Base-by-base conservation (phyloP, 2,329 filamentous ascomycete species). In the Apiospora rasikravindrae region DNA sequence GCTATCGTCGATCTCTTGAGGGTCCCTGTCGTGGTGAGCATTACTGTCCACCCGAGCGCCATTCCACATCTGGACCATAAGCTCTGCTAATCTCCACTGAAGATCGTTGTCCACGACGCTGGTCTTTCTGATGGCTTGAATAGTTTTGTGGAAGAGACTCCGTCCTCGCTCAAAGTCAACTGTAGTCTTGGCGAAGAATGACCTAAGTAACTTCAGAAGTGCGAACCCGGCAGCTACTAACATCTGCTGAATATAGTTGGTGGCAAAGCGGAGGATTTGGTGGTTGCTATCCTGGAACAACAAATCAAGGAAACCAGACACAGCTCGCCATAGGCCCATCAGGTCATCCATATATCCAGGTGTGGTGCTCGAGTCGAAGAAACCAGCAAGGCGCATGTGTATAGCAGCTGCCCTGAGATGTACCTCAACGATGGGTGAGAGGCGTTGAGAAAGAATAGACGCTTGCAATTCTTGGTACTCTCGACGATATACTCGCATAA, bases 61-160 rank as follows among this genome's bases (percentile, higher is more conserved):
- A 77, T 94, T 94, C 93, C 93, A 96, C 81, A 96, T 92, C 82
- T 96, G 94, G 7, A 94, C 93, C 86, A 96, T 92, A n/a, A 96
- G 88, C 83, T 96, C 94, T 2, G 93, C 93, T 73, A 96, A 86
- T 44, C 94, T 89, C 86, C 93, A 94, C 70, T 94, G 91, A 14
- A 96, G 86, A 78, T 96, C 94, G 77, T 96, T 96, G 73, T 91
- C 89, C 61, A 91, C 88, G 24, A 95, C 91, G 75, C 92, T 94
- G 67, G 93, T 93, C 69, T 89, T 88, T 45, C 93, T 88, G 68
- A 96, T 91, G 5, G 90, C 90, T 64, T 87, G 86, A 70, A 96
- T 91, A 1, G 93, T 92, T 64, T 88, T 87, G 75, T 93, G 88
- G 78, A 96, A 95, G 14, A 94, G 87, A 5, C 86, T 87, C 33